A percentile compares a stretch with the other conserved stretches of the same genome.
Conservation (phyloP, 2,329 filamentous ascomycete species). For the Ophiostoma ulmi region DNA sequence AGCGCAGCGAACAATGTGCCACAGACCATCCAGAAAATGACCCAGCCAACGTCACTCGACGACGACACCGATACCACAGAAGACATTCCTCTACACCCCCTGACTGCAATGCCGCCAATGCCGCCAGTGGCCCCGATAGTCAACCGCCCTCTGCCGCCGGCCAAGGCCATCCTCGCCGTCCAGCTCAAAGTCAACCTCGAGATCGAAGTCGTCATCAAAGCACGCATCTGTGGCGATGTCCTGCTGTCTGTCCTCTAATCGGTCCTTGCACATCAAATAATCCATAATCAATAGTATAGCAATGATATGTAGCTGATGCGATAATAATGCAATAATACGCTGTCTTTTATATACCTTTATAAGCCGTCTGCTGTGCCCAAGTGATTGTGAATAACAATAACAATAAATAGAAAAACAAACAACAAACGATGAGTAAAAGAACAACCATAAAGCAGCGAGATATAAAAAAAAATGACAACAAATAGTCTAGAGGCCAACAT, state of each 20-base stretch:
- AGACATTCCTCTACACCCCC: not conserved
- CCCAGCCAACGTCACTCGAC: not conserved
- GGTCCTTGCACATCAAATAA: not conserved
- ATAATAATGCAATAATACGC: too few relatives aligned
- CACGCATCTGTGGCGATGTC: slow-evolving; percentile 62
- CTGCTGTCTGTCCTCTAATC: slow-evolving; percentile 48
- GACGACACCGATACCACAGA: not conserved
- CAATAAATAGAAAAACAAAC: not conserved
- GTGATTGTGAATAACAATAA: not conserved
- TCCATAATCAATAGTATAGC: not conserved
- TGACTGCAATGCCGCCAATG: not conserved
- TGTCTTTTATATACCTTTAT: not conserved
- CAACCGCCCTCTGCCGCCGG: not conserved
- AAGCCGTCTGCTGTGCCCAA: too few relatives aligned
- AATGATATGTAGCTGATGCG: too few relatives aligned
- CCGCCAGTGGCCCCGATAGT: not conserved
- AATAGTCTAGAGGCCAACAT: not conserved
- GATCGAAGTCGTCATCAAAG: slow-evolving; percentile 63
- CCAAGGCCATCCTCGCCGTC: slow-evolving; percentile 48
- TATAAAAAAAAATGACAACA: not conserved
- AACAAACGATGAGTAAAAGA: too few relatives aligned
- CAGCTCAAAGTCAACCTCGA: slow-evolving; percentile 61
- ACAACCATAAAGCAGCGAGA: too few relatives aligned
- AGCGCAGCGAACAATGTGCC: too few relatives aligned
- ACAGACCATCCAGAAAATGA: too few relatives aligned